Percentiles rank a stretch among this genome's conserved stretches.
These are phyloP conservation scores for Boletellus ananas DNA, from an alignment of 768 basidiomycete species.

Conservation along the genomic window DNA sequence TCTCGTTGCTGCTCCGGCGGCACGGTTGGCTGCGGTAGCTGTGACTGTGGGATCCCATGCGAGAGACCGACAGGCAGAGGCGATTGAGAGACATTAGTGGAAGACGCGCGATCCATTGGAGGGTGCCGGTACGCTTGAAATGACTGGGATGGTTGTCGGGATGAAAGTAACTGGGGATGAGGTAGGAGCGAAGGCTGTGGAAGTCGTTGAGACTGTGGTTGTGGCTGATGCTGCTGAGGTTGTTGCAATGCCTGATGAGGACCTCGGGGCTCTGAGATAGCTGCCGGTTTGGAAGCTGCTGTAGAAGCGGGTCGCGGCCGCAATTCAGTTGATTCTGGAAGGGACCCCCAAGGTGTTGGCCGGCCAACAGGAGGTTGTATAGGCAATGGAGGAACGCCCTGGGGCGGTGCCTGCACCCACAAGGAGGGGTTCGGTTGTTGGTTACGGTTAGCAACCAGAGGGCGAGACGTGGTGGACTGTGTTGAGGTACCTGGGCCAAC, in stretches of 20 bases:
- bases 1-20: constrained; percentile 8
- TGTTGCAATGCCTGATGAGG: background rate
- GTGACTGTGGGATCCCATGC: background rate
- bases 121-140: background rate
- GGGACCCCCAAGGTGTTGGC: background rate
- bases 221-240: background rate
- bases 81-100: background rate
- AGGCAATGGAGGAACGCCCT: background rate
- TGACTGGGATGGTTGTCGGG: constrained; percentile 3
- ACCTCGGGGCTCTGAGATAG: background rate
- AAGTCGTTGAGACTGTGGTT: constrained; percentile 1
- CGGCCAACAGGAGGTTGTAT: background rate
- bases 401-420: constrained; percentile 5
- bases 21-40: background rate
- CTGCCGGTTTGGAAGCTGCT: background rate
- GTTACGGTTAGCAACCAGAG: background rate
- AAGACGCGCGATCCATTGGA: background rate
- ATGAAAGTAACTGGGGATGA: background rate
- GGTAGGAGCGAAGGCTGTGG: background rate
- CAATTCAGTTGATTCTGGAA: background rate
- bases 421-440: constrained; percentile 1
- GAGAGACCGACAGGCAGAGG: background rate
- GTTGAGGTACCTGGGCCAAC: background rate
- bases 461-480: constrained; percentile 1
- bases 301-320: background rate